Evolutionary conservation across 2,329 filamentous ascomycete species (phyloP).

Genomic region (Trichoderma hamatum): DNA sequence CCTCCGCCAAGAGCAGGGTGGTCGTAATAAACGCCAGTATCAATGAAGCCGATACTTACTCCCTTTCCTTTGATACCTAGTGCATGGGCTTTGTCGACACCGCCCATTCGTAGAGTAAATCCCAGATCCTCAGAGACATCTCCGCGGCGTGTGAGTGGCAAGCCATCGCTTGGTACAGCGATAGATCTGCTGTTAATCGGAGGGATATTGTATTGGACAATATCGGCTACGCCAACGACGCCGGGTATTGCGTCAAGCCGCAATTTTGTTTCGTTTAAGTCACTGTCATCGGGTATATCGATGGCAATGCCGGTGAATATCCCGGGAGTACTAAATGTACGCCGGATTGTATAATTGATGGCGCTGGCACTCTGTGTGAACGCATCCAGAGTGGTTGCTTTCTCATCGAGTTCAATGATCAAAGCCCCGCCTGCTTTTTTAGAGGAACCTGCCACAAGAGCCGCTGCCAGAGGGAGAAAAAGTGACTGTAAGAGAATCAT

Average conservation of each 20-base stretch:
- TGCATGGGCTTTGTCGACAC: conserved; percentile 6
- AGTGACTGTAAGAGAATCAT: conserved; percentile 1
- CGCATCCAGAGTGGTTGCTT: neutral
- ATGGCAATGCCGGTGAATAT: neutral
- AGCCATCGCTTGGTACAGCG: neutral
- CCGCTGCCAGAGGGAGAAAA: neutral
- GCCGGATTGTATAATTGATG: neutral
- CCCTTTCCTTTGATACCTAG: neutral
- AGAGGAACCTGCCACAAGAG: neutral
- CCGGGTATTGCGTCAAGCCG: neutral
- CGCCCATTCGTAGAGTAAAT: conserved; percentile 5
- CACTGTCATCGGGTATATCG: neutral
- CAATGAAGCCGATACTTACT: conserved; percentile 1
- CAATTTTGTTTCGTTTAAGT: neutral
- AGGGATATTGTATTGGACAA: neutral
- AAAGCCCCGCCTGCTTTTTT: neutral
- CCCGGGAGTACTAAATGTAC: neutral
- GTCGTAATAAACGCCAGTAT: conserved; percentile 13
- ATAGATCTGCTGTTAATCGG: neutral
- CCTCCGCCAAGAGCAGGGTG: conserved; percentile 13
- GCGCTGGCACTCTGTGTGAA: neutral
- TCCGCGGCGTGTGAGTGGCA: neutral
- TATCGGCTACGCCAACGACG: conserved; percentile 1
- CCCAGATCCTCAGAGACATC: neutral
- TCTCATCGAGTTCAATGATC: conserved; percentile 4